Evolutionary conservation across 139 green algal species (phyloP).

Genomic region (Tetraselmis striata): DNA sequence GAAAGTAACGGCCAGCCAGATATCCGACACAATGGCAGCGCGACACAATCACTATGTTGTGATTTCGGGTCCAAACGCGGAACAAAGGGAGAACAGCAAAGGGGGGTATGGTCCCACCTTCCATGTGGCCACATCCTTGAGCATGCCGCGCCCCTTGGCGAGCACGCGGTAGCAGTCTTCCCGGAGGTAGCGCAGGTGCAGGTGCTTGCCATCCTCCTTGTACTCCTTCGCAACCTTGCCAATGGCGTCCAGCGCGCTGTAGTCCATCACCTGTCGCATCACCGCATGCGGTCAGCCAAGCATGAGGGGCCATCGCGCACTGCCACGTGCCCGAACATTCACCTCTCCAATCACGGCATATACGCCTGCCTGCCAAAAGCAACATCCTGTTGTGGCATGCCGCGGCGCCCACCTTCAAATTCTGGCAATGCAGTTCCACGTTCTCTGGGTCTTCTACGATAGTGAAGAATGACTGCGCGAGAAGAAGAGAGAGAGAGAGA

Average conservation of each 20-base stretch:
- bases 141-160: not conserved
- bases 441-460: not conserved
- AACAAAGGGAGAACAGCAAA: too few relatives aligned
- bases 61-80: too few relatives aligned
- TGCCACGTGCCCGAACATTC: not conserved
- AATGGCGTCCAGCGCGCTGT: not conserved
- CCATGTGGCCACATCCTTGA: not conserved
- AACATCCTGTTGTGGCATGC: too few relatives aligned
- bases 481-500: too few relatives aligned
- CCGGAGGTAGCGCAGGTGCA: not conserved
- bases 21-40: too few relatives aligned
- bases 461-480: not conserved
- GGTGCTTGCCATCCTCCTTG: not conserved
- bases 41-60: too few relatives aligned
- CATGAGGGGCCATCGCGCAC: not conserved
- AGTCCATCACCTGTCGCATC: slow-evolving; percentile 4
- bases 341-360: not conserved
- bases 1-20: too few relatives aligned
- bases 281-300: too few relatives aligned
- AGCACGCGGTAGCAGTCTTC: slow-evolving; percentile 2
- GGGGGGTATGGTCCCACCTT: too few relatives aligned
- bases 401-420: not conserved
- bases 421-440: not conserved
- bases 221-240: not conserved
- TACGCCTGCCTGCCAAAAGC: not conserved